Evolutionary conservation across 2,329 filamentous ascomycete genomes (phyloP).

Genomic region (Aspergillus viridinutans): DNA sequence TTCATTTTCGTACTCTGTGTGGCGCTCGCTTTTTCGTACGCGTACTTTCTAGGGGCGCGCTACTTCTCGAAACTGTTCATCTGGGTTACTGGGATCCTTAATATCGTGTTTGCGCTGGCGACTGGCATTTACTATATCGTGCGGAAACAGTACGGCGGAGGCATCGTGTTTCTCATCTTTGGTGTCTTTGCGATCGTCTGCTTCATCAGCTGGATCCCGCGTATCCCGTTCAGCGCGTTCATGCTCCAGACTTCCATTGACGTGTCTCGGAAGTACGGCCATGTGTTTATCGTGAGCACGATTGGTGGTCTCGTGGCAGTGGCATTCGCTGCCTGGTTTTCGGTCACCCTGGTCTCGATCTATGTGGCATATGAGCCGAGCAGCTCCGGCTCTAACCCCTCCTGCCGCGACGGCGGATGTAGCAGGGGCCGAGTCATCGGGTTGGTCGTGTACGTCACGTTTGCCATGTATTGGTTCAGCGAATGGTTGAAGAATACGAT

Average conservation of each 20-base stretch:
- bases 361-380: constrained; percentile 77
- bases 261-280: constrained; percentile 75
- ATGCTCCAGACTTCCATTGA: constrained; percentile 87
- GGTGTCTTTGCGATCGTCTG: constrained; percentile 73
- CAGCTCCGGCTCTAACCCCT: constrained; percentile 44
- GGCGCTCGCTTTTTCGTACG: constrained; percentile 69
- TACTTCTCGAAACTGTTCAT: constrained; percentile 85
- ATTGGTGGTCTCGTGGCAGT: constrained; percentile 73
- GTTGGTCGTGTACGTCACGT: constrained; percentile 79
- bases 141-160: constrained; percentile 72
- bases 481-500: constrained; percentile 94
- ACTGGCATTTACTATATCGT: constrained; percentile 84
- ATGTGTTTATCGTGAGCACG: constrained; percentile 82
- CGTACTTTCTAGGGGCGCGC: constrained; percentile 71
- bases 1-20: constrained; percentile 74
- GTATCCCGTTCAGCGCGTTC: constrained; percentile 85
- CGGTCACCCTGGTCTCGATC: constrained; percentile 77
- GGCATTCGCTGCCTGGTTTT: constrained; percentile 78
- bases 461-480: constrained; percentile 89
- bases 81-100: constrained; percentile 85
- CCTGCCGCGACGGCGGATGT: constrained; percentile 60
- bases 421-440: constrained; percentile 75
- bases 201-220: constrained; percentile 83
- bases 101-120: constrained; percentile 77
- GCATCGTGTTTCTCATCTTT: constrained; percentile 83